Base-by-base conservation (phyloP, 352 stramenopile genomes). In the Blastocystis sp. region DNA sequence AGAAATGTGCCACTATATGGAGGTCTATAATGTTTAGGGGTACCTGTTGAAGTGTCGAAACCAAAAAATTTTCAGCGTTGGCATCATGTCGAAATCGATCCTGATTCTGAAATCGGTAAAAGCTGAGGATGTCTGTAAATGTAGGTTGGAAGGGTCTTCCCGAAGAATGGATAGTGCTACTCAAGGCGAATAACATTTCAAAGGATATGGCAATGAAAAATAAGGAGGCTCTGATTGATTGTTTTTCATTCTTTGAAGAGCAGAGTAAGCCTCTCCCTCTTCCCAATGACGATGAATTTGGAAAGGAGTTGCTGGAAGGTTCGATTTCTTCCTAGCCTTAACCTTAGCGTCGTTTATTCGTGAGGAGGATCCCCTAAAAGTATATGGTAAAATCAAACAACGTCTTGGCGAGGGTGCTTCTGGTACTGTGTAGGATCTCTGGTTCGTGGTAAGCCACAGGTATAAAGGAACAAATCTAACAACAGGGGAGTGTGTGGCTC, bases 171-270 rank as follows among this genome's bases (percentile, higher is more conserved):
- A 89, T 89, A 26, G 66, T 88, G 55, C 80, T 93, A n/a, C 91
- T 94, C 41, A 92, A 93, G 90, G 89, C 91, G 18, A 93, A 88
- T 62, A 92, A 92, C 41, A 94, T 94, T 84, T 92, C 92, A 20
- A 94, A 94, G 76, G 92, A 94, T 82, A 91, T 91, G 29, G 91
- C 91, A 45, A 91, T 91, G 43, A 91, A 94, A 84, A 92, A 92
- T 11, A 92, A 94, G 77, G 91, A 91, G 23, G 92, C 94, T 39
- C 77, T 94, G 23, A 91, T 93, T 47, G 92, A 92, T 39, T 87
- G 94, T 11, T 91, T 91, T 5, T 93, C 94, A 59, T 93, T 94
- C 89, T 92, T 94, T 55, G 89, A 94, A 55, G 92, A 92, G 3
- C 62, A 63, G 39, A 6, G 41, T 8, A 63, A 76, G 55, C 43